A percentile compares a stretch with the other conserved stretches of the same genome.
These are phyloP conservation scores for Aspergillus fumigatus DNA, from an alignment of 2,329 filamentous ascomycete genomes.

Conservation along the genomic window DNA sequence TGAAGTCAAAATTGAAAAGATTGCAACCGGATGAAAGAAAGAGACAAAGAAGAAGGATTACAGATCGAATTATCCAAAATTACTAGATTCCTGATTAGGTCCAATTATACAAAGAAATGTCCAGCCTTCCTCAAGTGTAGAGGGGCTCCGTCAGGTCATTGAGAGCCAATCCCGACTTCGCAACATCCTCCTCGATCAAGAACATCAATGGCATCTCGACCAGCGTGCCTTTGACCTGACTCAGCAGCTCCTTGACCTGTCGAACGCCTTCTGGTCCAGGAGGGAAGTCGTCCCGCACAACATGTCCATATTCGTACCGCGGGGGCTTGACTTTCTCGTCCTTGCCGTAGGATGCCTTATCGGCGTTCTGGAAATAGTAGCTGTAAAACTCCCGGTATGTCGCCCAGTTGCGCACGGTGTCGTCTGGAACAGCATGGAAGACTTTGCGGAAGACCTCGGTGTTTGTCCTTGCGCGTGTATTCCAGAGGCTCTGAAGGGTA, in stretches of 20 bases:
- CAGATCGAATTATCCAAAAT: not conserved
- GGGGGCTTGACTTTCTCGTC: conserved; percentile 38
- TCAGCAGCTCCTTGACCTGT: conserved; percentile 68
- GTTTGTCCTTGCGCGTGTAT: conserved; percentile 54
- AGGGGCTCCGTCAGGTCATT: conserved; percentile 69
- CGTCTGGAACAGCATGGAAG: conserved; percentile 60
- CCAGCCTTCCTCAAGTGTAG: conserved; percentile 52
- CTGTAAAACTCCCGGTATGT: conserved; percentile 61
- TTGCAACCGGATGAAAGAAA: not conserved
- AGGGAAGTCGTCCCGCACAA: conserved; percentile 71
- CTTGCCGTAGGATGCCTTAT: conserved; percentile 42
- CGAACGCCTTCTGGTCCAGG: conserved; percentile 58
- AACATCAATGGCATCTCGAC: conserved; percentile 93
- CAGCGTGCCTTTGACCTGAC: conserved; percentile 62
- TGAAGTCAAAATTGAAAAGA: not conserved
- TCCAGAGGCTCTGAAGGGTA: conserved; percentile 54
- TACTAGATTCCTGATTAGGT: not conserved
- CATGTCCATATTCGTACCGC: conserved; percentile 79
- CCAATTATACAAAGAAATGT: conserved; percentile 2
- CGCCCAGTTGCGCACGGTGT: conserved; percentile 55
- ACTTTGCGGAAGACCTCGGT: conserved; percentile 57
- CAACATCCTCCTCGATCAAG: conserved; percentile 79
- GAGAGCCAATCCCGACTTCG: conserved; percentile 70
- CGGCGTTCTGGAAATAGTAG: conserved; percentile 51
- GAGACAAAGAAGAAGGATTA: not conserved